Conservation (phyloP, 1,139 yeast species). For the Yamadazyma dushanensis region DNA sequence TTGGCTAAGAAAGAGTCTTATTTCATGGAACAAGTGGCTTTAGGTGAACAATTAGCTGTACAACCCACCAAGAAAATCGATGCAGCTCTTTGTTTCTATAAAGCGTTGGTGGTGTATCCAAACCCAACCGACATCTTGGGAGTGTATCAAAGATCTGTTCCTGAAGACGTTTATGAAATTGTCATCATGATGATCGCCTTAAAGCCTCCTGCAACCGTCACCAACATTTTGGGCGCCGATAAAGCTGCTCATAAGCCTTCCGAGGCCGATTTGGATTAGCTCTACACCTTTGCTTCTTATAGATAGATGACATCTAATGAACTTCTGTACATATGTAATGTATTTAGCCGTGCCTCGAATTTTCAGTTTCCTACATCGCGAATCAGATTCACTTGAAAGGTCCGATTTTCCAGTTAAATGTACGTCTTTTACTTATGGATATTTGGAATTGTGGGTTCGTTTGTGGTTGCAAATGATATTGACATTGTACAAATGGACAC, state of each 20-base stretch:
- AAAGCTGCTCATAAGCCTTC: constrained; percentile 24
- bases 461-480: not conserved
- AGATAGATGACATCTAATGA: too few species aligned
- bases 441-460: not conserved
- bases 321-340: constrained; percentile 2
- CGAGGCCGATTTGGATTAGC: constrained; percentile 42
- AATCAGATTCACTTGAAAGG: too few species aligned
- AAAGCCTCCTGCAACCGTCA: constrained; percentile 81
- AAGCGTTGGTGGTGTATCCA: constrained; percentile 93
- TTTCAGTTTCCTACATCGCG: too few species aligned
- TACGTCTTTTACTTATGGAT: not conserved
- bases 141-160: constrained; percentile 85
- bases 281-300: not conserved
- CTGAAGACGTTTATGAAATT: constrained; percentile 77
- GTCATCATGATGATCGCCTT: constrained; percentile 87
- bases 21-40: constrained; percentile 80
- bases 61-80: constrained; percentile 63
- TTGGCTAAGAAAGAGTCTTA: constrained; percentile 69
- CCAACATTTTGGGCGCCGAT: constrained; percentile 57
- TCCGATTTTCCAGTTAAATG: not conserved
- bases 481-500: constrained; percentile 8
- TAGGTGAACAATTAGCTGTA: constrained; percentile 73
- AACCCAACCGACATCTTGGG: constrained; percentile 89
- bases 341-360: not conserved
- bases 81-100: constrained; percentile 88